Evolutionary conservation across 768 basidiomycete genomes (phyloP).

Genomic region (Leccinum sublutescens): DNA sequence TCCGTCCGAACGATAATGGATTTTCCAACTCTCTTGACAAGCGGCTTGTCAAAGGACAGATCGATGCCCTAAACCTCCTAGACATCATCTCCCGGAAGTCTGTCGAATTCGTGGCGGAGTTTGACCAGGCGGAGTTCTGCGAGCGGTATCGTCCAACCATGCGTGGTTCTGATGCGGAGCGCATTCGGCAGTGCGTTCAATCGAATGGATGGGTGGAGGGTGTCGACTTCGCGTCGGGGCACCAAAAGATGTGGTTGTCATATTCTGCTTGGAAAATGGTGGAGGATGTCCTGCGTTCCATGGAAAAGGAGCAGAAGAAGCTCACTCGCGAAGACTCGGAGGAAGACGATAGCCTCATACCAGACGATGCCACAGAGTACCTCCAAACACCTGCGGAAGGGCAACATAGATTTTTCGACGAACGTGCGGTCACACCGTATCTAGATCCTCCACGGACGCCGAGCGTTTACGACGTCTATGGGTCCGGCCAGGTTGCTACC

Average conservation of each 20-base stretch:
- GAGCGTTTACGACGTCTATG: constrained; percentile 27
- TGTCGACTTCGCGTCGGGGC: constrained; percentile 54
- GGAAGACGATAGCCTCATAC: constrained; percentile 46
- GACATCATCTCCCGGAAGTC: constrained; percentile 49
- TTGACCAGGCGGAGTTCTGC: constrained; percentile 48
- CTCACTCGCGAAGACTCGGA: constrained; percentile 39
- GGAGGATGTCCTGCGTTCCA: constrained; percentile 53
- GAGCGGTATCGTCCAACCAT: constrained; percentile 52
- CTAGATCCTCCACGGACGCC: constrained; percentile 32
- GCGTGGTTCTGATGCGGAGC: constrained; percentile 45
- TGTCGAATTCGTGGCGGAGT: constrained; percentile 52
- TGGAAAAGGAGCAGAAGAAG: constrained; percentile 50
- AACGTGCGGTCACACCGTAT: constrained; percentile 28
- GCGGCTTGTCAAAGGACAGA: constrained; percentile 57
- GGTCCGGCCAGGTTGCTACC: constrained; percentile 21
- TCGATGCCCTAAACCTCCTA: constrained; percentile 51
- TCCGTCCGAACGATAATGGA: constrained; percentile 64
- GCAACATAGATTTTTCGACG: constrained; percentile 35
- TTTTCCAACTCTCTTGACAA: constrained; percentile 65
- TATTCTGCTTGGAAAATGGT: constrained; percentile 59
- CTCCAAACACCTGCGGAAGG: constrained; percentile 32
- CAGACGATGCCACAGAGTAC: constrained; percentile 41
- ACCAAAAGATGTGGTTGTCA: constrained; percentile 52
- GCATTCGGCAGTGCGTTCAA: constrained; percentile 49
- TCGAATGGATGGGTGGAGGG: constrained; percentile 54